Evolutionary conservation across 805 yeast genomes (phyloP).

Genomic region (Ogataea zsoltii): DNA sequence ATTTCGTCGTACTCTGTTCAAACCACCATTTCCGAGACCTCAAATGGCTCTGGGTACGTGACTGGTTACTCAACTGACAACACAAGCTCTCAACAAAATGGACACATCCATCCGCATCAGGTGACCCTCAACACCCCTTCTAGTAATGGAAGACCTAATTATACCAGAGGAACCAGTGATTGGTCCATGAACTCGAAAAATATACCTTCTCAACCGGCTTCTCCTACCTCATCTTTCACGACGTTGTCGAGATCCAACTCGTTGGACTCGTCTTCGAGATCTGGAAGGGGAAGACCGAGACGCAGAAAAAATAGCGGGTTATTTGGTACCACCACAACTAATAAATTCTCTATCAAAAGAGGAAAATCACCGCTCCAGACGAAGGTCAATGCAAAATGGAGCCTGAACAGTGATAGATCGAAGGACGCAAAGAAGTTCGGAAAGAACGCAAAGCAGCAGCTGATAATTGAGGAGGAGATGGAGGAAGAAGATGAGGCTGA

Average conservation of each 20-base stretch:
- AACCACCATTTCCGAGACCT: constrained; percentile 53
- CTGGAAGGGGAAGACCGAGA: constrained; percentile 28
- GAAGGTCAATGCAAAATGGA: constrained; percentile 33
- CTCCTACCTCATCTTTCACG: constrained; percentile 36
- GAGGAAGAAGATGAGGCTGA: constrained; percentile 13
- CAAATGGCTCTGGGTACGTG: constrained; percentile 43
- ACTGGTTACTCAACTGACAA: constrained; percentile 39
- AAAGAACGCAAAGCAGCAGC: constrained; percentile 21
- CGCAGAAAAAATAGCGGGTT: constrained; percentile 16
- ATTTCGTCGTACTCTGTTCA: constrained; percentile 51
- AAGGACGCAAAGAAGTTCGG: constrained; percentile 12
- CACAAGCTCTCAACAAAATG: constrained; percentile 4
- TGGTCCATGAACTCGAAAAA: constrained; percentile 28
- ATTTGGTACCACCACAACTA: constrained; percentile 12
- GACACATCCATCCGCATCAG: constrained; percentile 2
- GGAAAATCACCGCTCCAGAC: constrained; percentile 36
- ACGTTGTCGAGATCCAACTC: constrained; percentile 37
- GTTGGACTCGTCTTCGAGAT: constrained; percentile 35
- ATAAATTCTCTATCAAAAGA: constrained; percentile 22
- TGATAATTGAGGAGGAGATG: constrained; percentile 28
- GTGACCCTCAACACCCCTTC: constrained; percentile 6
- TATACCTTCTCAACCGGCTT: constrained; percentile 29
- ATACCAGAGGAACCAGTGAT: constrained; percentile 36
- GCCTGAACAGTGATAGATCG: constrained; percentile 13
- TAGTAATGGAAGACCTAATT: constrained; percentile 22